Percentiles rank a stretch among this genome's conserved stretches.
Evolutionary conservation across 345 rosid species (phyloP).

Genomic region (Streptanthus diversifolius): DNA sequence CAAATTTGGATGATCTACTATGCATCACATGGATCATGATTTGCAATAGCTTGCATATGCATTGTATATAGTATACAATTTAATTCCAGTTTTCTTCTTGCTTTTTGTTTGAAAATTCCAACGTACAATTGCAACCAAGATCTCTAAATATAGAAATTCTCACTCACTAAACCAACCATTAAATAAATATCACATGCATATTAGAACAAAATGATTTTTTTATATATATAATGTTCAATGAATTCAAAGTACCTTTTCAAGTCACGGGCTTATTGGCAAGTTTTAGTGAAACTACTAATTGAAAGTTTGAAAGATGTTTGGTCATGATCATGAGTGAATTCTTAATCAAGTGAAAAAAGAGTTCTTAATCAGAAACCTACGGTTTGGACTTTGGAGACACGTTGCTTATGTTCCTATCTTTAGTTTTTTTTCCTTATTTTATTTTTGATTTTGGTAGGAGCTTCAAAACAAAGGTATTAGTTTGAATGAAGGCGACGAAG

Average conservation of each 20-base stretch:
- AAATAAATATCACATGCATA: too few relatives aligned
- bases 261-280: conserved; percentile 2
- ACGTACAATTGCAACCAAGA: too few relatives aligned
- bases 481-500: conserved; percentile 22
- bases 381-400: neutral
- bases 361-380: neutral
- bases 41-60: too few relatives aligned
- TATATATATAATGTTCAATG: neutral
- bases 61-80: too few relatives aligned
- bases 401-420: neutral
- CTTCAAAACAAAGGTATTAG: conserved; percentile 3
- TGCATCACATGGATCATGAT: too few relatives aligned
- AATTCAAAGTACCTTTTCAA: neutral
- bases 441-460: neutral
- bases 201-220: too few relatives aligned
- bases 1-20: too few relatives aligned
- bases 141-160: too few relatives aligned
- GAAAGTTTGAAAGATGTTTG: neutral
- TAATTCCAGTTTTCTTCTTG: too few relatives aligned
- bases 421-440: neutral
- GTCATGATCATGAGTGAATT: neutral
- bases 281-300: conserved; percentile 9
- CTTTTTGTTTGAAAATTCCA: too few relatives aligned
- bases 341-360: neutral
- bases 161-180: too few relatives aligned